Conservation (phyloP, 208 protist genomes). For the Crithidia bombi region DNA sequence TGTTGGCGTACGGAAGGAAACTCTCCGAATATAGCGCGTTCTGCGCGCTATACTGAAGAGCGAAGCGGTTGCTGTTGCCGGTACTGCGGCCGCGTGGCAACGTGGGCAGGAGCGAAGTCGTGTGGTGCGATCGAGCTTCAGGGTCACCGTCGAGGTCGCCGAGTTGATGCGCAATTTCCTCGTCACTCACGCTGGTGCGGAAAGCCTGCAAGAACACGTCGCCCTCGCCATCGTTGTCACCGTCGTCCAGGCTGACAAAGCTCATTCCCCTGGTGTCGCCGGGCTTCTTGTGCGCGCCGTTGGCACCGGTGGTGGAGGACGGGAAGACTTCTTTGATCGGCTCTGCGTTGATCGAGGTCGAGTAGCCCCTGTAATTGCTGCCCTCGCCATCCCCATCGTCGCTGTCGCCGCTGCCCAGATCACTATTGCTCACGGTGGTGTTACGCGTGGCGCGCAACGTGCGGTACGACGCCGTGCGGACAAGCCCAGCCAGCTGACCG, state of each 20-base stretch:
- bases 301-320: neutral
- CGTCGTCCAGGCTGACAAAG: conserved; percentile 4
- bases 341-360: neutral
- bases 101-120: conserved; percentile 51
- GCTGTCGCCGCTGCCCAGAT: neutral
- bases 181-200: conserved; percentile 23
- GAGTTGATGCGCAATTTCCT: conserved; percentile 7
- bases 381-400: conserved; percentile 18
- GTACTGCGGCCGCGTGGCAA: conserved; percentile 36
- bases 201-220: conserved; percentile 13
- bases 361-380: conserved; percentile 18
- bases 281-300: neutral
- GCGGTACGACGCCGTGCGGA: conserved; percentile 13
- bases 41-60: conserved; percentile 62
- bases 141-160: neutral
- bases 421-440: neutral
- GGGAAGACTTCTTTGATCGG: conserved; percentile 21
- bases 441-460: neutral
- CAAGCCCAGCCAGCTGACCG: conserved; percentile 7
- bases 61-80: conserved; percentile 52
- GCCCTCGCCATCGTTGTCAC: too few species aligned
- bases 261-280: conserved; percentile 1
- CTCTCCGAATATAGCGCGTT: conserved; percentile 59
- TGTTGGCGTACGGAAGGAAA: conserved; percentile 65
- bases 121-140: neutral